Percentiles rank a stretch among this genome's conserved stretches.
Conservation (phyloP, 2,329 filamentous ascomycete species). For the Escovopsis sp. region DNA sequence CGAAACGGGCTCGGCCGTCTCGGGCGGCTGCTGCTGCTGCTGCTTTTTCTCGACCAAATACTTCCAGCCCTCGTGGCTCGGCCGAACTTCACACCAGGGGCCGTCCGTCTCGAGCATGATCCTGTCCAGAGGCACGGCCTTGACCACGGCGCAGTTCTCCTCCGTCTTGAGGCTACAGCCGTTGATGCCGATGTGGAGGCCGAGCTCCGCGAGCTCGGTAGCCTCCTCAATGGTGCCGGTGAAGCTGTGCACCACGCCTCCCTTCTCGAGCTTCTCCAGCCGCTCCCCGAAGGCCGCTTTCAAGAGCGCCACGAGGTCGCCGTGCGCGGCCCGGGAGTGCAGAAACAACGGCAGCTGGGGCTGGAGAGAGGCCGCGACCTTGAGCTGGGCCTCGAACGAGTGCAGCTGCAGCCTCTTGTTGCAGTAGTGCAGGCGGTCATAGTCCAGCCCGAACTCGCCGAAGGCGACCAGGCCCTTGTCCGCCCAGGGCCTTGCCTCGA, state of each 20-base stretch:
- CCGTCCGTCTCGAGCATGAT: constrained; percentile 95
- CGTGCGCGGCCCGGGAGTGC: constrained; percentile 76
- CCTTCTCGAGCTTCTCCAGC: constrained; percentile 52
- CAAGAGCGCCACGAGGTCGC: constrained; percentile 67
- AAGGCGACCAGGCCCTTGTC: constrained; percentile 51
- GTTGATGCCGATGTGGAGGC: constrained; percentile 87
- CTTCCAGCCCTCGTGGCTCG: constrained; percentile 72
- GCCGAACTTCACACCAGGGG: constrained; percentile 91
- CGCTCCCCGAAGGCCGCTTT: constrained; percentile 39
- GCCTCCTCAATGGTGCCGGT: constrained; percentile 81
- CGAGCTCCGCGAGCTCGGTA: constrained; percentile 61
- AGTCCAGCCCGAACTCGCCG: constrained; percentile 92
- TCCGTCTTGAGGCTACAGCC: constrained; percentile 92
- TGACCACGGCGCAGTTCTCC: constrained; percentile 78
- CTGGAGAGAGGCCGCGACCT: constrained; percentile 52
- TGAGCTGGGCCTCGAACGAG: constrained; percentile 72
- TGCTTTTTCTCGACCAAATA: constrained; percentile 36
- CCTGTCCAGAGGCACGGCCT: constrained; percentile 59
- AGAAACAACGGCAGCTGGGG: constrained; percentile 79
- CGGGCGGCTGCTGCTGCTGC: constrained; percentile 1
- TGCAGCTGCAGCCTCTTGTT: constrained; percentile 66
- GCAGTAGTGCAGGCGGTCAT: constrained; percentile 77
- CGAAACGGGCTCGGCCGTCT: constrained; percentile 10
- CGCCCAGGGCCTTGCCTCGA: constrained; percentile 36
- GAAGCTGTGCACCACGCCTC: constrained; percentile 87